phyloP scores from a whole-genome alignment of 2,329 filamentous ascomycete species.

The Didymella pinodella region DNA sequence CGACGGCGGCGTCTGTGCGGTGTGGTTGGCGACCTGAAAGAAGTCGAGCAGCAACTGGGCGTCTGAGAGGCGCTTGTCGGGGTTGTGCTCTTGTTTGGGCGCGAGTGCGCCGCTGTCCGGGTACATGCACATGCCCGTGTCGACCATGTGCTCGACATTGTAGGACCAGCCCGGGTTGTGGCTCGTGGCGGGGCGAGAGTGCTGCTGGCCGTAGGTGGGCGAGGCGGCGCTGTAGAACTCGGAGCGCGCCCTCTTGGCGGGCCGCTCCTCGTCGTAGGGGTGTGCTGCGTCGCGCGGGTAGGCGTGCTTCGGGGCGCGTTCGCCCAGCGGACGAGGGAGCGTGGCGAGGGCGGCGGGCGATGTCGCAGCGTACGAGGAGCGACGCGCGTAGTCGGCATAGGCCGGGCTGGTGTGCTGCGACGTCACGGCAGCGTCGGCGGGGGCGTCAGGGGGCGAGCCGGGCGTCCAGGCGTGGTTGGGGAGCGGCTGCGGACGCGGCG shows the following conservation, averaged over 20 bases:
- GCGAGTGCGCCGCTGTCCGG: slow-evolving; percentile 26
- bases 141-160: slow-evolving; percentile 51
- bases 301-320: slow-evolving; percentile 23
- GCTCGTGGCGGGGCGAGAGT: slow-evolving; percentile 57
- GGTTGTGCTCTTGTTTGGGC: slow-evolving; percentile 42
- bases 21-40: slow-evolving; percentile 41
- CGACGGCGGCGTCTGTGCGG: slow-evolving; percentile 38
- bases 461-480: slow-evolving; percentile 36
- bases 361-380: slow-evolving; percentile 29
- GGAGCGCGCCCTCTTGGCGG: slow-evolving; percentile 67
- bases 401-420: slow-evolving; percentile 50
- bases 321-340: slow-evolving; percentile 21
- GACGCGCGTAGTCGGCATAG: slow-evolving; percentile 35
- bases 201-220: slow-evolving; percentile 40
- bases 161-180: slow-evolving; percentile 53
- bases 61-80: slow-evolving; percentile 51
- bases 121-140: slow-evolving; percentile 46
- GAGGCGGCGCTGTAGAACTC: slow-evolving; percentile 60
- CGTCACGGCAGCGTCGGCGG: slow-evolving; percentile 41
- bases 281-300: slow-evolving; percentile 23
- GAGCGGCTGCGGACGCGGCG: slow-evolving; percentile 20
- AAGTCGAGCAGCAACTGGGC: slow-evolving; percentile 58
- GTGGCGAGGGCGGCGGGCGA: slow-evolving; percentile 26
- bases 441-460: slow-evolving; percentile 53
- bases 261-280: slow-evolving; percentile 58